phyloP scores from a whole-genome alignment of 805 yeast species.

The Saturnispora gosingensis region DNA sequence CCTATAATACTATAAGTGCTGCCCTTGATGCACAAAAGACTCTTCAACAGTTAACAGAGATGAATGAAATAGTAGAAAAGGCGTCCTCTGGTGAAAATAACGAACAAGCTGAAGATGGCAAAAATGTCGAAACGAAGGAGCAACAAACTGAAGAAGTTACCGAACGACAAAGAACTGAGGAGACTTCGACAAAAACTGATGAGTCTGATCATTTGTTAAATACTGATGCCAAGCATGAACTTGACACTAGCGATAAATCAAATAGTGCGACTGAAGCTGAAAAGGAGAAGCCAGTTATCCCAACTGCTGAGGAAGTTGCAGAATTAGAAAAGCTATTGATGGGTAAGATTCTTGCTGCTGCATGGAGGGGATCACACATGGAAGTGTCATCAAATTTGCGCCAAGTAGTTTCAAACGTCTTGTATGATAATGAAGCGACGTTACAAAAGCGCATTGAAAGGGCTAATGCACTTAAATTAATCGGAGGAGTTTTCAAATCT shows the following conservation, averaged over 20 bases:
- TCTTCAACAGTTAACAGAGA: slow-evolving; percentile 63
- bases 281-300: slow-evolving; percentile 23
- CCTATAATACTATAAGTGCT: slow-evolving; percentile 69
- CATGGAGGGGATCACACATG: slow-evolving; percentile 89
- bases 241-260: background rate
- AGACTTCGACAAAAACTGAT: background rate
- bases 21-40: slow-evolving; percentile 84
- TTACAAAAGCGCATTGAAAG: slow-evolving; percentile 56
- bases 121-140: background rate
- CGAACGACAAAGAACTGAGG: background rate
- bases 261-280: slow-evolving; percentile 19
- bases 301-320: slow-evolving; percentile 49
- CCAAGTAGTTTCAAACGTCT: slow-evolving; percentile 71
- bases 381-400: slow-evolving; percentile 76
- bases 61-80: slow-evolving; percentile 43
- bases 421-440: slow-evolving; percentile 57
- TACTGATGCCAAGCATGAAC: background rate
- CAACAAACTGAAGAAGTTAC: background rate
- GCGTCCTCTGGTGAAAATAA: background rate
- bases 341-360: slow-evolving; percentile 86
- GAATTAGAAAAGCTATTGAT: slow-evolving; percentile 75
- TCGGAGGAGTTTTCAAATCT: slow-evolving; percentile 60
- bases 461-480: slow-evolving; percentile 66
- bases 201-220: background rate
- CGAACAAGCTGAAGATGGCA: slow-evolving; percentile 1